A percentile compares a stretch with the other conserved stretches of the same genome.
Conservation (phyloP, 2,329 filamentous ascomycete species). For the Phaeosphaeriaceae sp. region DNA sequence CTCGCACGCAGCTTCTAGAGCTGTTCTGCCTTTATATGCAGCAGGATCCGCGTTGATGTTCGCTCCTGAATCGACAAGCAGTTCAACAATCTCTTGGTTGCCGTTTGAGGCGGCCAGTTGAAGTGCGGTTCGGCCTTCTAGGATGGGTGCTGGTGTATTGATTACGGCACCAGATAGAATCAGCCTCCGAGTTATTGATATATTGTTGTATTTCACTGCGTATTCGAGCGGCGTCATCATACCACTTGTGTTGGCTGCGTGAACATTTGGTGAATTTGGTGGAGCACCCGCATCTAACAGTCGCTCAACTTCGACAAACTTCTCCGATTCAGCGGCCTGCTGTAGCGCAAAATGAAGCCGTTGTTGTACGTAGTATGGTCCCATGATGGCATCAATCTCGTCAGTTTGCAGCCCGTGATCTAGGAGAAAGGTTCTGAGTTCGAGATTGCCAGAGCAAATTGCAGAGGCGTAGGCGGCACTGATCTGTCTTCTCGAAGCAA, state of each 20-base stretch:
- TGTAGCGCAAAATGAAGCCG: neutral
- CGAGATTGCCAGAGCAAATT: neutral
- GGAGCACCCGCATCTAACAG: neutral
- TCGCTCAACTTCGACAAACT: neutral
- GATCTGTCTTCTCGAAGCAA: neutral
- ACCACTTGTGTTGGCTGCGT: neutral
- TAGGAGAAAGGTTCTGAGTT: neutral
- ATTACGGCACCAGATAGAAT: neutral
- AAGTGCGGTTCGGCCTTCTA: slow-evolving; percentile 29
- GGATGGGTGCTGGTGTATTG: neutral
- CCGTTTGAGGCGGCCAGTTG: slow-evolving; percentile 36
- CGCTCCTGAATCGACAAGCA: slow-evolving; percentile 10
- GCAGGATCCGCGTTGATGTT: slow-evolving; percentile 10
- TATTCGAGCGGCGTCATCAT: neutral
- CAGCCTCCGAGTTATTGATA: neutral
- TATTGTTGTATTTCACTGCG: neutral
- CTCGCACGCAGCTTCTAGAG: slow-evolving; percentile 39
- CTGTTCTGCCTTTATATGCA: slow-evolving; percentile 26
- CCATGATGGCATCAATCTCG: neutral
- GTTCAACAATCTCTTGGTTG: slow-evolving; percentile 26
- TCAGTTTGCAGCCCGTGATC: neutral
- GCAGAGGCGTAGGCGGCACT: neutral
- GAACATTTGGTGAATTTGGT: neutral
- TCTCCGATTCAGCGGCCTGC: neutral
- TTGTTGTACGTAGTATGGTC: neutral